Percentiles rank a stretch among this genome's conserved stretches.
Evolutionary conservation across 495 filamentous ascomycete species (phyloP).

Genomic region (Trichocladium uniseriatum): DNA sequence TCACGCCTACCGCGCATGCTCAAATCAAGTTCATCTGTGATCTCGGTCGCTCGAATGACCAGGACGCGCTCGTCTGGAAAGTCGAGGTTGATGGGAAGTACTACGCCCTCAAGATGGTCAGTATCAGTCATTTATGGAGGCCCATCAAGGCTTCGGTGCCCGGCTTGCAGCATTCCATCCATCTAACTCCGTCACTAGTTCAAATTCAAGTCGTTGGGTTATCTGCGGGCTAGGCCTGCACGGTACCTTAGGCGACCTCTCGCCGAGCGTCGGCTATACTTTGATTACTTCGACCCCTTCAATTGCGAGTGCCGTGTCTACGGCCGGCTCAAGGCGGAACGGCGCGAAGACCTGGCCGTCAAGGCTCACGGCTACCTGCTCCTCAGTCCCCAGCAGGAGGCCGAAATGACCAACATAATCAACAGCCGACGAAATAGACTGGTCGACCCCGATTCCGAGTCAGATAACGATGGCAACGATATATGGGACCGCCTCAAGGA

Average conservation of each 20-base stretch:
- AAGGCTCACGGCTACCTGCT: slow-evolving; percentile 10
- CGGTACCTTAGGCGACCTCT: too few species aligned
- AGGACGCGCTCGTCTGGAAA: slow-evolving; percentile 6
- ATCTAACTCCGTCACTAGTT: too few species aligned
- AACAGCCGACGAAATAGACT: too few species aligned
- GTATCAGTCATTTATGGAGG: too few species aligned
- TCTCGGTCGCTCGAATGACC: slow-evolving; percentile 1
- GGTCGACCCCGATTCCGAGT: too few species aligned
- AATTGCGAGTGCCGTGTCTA: too few species aligned
- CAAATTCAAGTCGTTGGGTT: too few species aligned
- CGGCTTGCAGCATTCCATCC: too few species aligned
- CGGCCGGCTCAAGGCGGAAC: slow-evolving; percentile 9
- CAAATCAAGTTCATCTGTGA: slow-evolving; percentile 7
- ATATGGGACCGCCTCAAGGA: not conserved
- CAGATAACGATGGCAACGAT: too few species aligned
- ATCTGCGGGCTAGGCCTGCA: too few species aligned
- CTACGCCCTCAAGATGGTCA: slow-evolving; percentile 11
- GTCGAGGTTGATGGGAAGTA: slow-evolving; percentile 1
- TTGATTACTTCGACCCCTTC: slow-evolving; percentile 12
- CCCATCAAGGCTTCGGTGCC: too few species aligned
- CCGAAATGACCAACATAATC: not conserved
- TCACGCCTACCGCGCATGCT: not conserved
- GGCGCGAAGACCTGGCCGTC: slow-evolving; percentile 8
- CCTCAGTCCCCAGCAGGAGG: slow-evolving; percentile 8
- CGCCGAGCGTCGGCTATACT: not conserved